Evolutionary conservation across 495 filamentous ascomycete genomes (phyloP).

Genomic region (Xylaria intraflava): DNA sequence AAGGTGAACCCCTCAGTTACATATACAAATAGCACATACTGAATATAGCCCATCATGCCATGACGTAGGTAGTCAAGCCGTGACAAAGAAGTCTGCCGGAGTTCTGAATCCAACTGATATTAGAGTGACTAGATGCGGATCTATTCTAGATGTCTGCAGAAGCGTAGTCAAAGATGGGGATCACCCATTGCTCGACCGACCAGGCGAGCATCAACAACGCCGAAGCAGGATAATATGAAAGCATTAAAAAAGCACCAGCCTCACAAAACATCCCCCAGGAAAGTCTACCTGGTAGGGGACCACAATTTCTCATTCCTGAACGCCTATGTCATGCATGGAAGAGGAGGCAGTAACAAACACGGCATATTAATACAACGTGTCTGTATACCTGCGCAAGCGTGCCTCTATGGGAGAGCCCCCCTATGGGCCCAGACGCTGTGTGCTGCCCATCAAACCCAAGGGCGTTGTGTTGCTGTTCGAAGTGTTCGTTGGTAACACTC

Average conservation of each 20-base stretch:
- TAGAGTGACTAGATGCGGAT: not conserved
- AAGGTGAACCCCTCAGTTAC: no score
- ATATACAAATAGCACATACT: no score
- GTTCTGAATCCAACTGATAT: not conserved
- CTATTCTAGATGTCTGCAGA: not conserved
- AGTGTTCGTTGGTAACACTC: slow-evolving; percentile 64
- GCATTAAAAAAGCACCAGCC: not conserved
- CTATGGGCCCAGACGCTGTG: slow-evolving; percentile 61
- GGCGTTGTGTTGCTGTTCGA: slow-evolving; percentile 41
- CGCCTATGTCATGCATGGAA: not conserved
- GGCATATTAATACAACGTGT: slow-evolving; percentile 6
- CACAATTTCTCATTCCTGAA: not conserved
- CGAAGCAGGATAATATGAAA: not conserved
- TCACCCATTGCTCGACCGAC: not conserved
- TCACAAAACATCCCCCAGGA: not conserved
- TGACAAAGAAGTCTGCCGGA: not conserved
- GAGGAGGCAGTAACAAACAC: not conserved
- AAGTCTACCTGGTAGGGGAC: not conserved
- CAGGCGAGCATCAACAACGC: not conserved
- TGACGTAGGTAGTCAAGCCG: not conserved
- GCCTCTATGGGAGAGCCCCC: not conserved
- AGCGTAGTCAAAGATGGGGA: not conserved
- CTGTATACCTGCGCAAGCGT: not conserved
- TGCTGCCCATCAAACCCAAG: slow-evolving; percentile 51
- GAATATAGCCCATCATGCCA: no score